phyloP scores from a whole-genome alignment of 164 flowering plant genomes.

The Vitis rotundifolia region DNA sequence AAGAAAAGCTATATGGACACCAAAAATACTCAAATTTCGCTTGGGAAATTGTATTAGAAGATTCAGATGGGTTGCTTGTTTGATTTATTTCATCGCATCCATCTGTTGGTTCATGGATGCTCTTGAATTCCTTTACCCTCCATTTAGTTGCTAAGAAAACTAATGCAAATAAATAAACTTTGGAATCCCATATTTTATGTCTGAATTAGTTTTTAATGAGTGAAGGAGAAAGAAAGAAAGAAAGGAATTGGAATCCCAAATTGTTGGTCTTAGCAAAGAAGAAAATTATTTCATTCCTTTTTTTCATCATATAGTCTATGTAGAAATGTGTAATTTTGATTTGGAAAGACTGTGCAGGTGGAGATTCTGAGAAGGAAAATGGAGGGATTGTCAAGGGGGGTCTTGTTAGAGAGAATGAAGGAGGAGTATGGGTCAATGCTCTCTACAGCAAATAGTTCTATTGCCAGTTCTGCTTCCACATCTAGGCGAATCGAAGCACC shows the following conservation, averaged over 20 bases:
- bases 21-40: too few species aligned
- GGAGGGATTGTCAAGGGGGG: conserved; percentile 69
- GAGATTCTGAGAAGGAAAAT: conserved; percentile 58
- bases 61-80: background rate
- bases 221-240: too few species aligned
- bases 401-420: conserved; percentile 60
- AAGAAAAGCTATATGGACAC: too few species aligned
- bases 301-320: too few species aligned
- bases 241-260: too few species aligned
- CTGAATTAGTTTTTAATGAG: too few species aligned
- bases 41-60: too few species aligned
- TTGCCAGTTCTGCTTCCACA: conserved; percentile 51
- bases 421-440: conserved; percentile 58
- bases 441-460: conserved; percentile 37
- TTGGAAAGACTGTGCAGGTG: conserved; percentile 34
- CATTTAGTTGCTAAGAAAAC: conserved; percentile 2
- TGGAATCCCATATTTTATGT: too few species aligned
- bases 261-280: too few species aligned
- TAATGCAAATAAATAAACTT: background rate
- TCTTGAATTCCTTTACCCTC: background rate
- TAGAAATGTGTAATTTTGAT: background rate
- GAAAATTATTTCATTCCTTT: too few species aligned
- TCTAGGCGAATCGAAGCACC: conserved; percentile 47
- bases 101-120: background rate
- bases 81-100: background rate